These are phyloP conservation scores for Aspergillus melleus DNA, from an alignment of 2,329 filamentous ascomycete species.

Conservation along the genomic window DNA sequence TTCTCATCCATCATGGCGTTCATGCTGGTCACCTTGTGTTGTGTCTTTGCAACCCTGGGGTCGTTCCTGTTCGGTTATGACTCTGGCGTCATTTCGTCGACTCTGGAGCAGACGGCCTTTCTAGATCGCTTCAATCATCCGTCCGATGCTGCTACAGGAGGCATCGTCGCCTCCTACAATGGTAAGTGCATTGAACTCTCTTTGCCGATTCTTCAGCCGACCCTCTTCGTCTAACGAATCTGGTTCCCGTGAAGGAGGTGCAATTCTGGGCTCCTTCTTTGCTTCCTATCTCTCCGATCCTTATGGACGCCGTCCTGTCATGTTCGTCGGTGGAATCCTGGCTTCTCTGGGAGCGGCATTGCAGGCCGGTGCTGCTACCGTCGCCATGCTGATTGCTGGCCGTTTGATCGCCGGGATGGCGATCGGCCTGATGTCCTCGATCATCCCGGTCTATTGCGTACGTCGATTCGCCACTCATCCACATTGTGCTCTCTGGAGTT, in stretches of 20 bases:
- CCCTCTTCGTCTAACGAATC: slow-evolving; percentile 11
- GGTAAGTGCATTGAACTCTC: slow-evolving; percentile 18
- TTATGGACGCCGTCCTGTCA: slow-evolving; percentile 33
- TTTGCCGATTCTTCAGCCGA: background rate
- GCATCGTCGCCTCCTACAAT: slow-evolving; percentile 44
- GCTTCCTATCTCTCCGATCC: slow-evolving; percentile 36
- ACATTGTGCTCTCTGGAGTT: background rate
- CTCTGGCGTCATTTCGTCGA: slow-evolving; percentile 39
- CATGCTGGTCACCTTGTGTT: slow-evolving; percentile 34
- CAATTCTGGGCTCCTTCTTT: slow-evolving; percentile 38
- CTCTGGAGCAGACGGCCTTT: slow-evolving; percentile 37
- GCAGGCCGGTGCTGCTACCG: slow-evolving; percentile 34
- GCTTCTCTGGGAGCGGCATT: slow-evolving; percentile 37
- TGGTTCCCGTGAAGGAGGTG: slow-evolving; percentile 30
- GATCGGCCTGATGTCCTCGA: slow-evolving; percentile 50
- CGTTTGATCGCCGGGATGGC: slow-evolving; percentile 53
- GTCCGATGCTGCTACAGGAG: slow-evolving; percentile 35
- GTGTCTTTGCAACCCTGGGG: slow-evolving; percentile 48
- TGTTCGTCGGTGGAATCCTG: slow-evolving; percentile 36
- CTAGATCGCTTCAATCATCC: slow-evolving; percentile 29
- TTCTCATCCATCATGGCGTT: slow-evolving; percentile 26
- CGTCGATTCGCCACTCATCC: slow-evolving; percentile 6
- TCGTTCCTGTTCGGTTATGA: slow-evolving; percentile 54
- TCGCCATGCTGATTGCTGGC: slow-evolving; percentile 49
- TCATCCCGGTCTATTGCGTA: slow-evolving; percentile 50